Evolutionary conservation across 2,329 filamentous ascomycete species (phyloP).

Genomic region (Rhynchosporium secalis): DNA sequence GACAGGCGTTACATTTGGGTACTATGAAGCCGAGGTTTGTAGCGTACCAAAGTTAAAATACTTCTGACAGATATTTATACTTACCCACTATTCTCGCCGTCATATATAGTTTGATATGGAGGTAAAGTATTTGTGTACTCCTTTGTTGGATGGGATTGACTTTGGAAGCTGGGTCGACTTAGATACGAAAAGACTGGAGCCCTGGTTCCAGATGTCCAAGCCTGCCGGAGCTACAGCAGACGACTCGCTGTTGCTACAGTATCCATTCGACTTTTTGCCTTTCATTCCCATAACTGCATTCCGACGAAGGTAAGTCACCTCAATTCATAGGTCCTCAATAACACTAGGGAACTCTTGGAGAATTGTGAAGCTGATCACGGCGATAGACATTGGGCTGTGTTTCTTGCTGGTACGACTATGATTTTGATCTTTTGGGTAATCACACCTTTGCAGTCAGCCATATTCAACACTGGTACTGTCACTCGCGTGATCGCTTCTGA

Average conservation of each 20-base stretch:
- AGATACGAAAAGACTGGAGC: slow-evolving; percentile 58
- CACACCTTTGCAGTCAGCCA: slow-evolving; percentile 56
- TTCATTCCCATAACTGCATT: slow-evolving; percentile 46
- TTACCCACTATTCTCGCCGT: slow-evolving; percentile 55
- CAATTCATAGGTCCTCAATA: too few species aligned
- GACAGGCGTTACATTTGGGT: slow-evolving; percentile 41
- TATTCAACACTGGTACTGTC: slow-evolving; percentile 48
- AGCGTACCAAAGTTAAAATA: not conserved
- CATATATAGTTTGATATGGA: slow-evolving; percentile 56
- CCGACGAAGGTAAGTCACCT: slow-evolving; percentile 31
- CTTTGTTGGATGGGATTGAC: not conserved
- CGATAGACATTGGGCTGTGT: slow-evolving; percentile 53
- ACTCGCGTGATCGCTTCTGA: slow-evolving; percentile 1
- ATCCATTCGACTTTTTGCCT: slow-evolving; percentile 52
- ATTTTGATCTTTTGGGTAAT: slow-evolving; percentile 56
- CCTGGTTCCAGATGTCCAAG: slow-evolving; percentile 58
- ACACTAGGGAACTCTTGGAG: too few species aligned
- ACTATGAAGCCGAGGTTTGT: not conserved
- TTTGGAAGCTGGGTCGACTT: slow-evolving; percentile 54
- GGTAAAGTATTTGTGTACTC: slow-evolving; percentile 10
- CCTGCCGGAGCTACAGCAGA: slow-evolving; percentile 44
- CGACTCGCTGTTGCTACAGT: slow-evolving; percentile 53
- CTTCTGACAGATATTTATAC: slow-evolving; percentile 42
- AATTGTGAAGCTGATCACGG: not conserved
- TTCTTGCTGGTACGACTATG: slow-evolving; percentile 49